Base-by-base conservation (phyloP, 1,284 basidiomycete genomes). In the Microbotryomycetes sp. region DNA sequence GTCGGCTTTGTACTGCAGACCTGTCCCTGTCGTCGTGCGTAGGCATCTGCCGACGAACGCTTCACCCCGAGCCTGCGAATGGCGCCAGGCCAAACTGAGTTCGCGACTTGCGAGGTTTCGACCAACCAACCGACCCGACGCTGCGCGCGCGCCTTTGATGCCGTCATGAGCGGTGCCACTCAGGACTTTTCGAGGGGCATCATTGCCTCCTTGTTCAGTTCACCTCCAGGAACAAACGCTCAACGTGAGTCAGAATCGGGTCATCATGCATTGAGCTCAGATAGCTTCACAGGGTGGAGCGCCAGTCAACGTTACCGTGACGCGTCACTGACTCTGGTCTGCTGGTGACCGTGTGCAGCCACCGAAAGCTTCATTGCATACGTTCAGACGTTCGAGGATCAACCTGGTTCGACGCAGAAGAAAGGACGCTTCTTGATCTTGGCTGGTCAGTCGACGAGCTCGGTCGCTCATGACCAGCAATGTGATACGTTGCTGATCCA, bases 371-470 rank as follows among this genome's bases (percentile, higher is more conserved):
- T 93, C 74, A 83, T 92, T 60, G 81, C 85, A 49, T 90, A 92
- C 77, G 73, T 93, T 74, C 92, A 92, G 80, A 89, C 94, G 45
- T 90, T 86, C 83, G 92, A 97, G 77, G 76, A 79, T 22, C 76
- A 76, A 16, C 85, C 87, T 66, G 80, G 54, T 5, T 45, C 54
- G 22, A 25, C 60, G n/a, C 56, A 52, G 49, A 64, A 60, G 30
- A 73, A 73, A 51, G 59, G 69, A 28, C 56, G 72, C 51, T 72
- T 71, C 63, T 54, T 73, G 36, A 66, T 73, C 58, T 59, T 73
- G 28, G 64, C 71, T 19, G 66, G 70, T 65, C 12, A 19, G 66
- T 47, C 23, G 45, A 16, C 36, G 36, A 12, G 36, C 36, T 42
- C 36, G 36, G 36, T 42, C 36, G 19, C 19, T 42, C 36, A 19